These are phyloP conservation scores for Coccinonectria pachysandricola DNA, from an alignment of 2,329 filamentous ascomycete genomes.

Conservation along the genomic window DNA sequence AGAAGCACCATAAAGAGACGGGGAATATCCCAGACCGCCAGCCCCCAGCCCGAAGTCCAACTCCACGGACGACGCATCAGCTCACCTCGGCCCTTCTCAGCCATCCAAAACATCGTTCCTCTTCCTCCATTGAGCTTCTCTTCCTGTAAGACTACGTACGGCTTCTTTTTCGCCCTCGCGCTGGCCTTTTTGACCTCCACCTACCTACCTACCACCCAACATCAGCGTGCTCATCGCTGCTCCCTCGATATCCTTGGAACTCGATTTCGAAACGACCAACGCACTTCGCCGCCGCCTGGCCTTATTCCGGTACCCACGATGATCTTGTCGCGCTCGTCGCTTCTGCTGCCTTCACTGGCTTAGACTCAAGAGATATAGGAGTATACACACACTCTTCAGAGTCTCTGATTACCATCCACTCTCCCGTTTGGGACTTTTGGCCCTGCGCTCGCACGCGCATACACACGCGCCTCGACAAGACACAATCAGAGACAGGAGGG, in stretches of 20 bases:
- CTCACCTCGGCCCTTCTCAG: conserved; percentile 17
- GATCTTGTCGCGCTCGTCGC: conserved; percentile 20
- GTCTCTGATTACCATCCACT: too few relatives aligned
- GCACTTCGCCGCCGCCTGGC: conserved; percentile 14
- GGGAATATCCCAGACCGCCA: conserved; percentile 16
- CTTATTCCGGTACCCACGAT: conserved; percentile 18
- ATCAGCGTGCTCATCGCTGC: too few relatives aligned
- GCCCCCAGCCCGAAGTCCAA: conserved; percentile 11
- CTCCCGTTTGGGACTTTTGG: conserved; percentile 15
- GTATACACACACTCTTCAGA: conserved; percentile 6
- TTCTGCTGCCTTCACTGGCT: conserved; percentile 22
- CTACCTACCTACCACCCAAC: too few relatives aligned
- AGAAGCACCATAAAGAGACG: conserved; percentile 9
- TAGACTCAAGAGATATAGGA: conserved; percentile 9
- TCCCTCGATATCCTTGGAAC: too few relatives aligned
- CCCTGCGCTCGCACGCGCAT: conserved; percentile 11
- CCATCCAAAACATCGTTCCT: conserved; percentile 12
- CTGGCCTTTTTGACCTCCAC: too few relatives aligned
- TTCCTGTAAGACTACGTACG: too few relatives aligned
- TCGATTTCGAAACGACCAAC: too few relatives aligned
- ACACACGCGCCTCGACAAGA: too few relatives aligned
- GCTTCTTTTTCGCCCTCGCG: too few relatives aligned
- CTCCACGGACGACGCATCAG: conserved; percentile 15
- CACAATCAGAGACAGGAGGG: too few relatives aligned
- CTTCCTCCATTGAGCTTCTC: conserved; percentile 3